phyloP scores from a whole-genome alignment of 805 yeast species.

The Candida rishiriensis region DNA sequence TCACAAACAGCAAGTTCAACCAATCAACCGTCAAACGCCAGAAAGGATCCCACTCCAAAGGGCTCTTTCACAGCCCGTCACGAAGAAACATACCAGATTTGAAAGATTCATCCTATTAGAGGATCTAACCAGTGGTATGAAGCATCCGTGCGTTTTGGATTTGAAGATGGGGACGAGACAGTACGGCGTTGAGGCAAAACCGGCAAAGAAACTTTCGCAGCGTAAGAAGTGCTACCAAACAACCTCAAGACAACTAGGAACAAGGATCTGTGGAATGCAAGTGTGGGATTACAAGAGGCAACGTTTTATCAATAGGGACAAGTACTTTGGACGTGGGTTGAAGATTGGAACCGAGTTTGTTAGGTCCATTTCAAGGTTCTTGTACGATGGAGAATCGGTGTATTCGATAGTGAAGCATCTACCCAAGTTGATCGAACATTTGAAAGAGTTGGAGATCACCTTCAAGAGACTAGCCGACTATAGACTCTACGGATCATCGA shows the following conservation, averaged over 20 bases:
- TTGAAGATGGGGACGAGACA: slow-evolving; percentile 98
- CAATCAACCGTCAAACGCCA: no score
- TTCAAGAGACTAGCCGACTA: slow-evolving; percentile 62
- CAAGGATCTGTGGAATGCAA: slow-evolving; percentile 93
- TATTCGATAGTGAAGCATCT: slow-evolving; percentile 62
- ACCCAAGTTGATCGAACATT: slow-evolving; percentile 56
- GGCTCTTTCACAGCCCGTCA: slow-evolving; percentile 1
- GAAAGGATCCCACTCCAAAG: background rate
- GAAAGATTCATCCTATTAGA: slow-evolving; percentile 85
- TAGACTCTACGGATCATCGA: slow-evolving; percentile 86
- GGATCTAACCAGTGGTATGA: slow-evolving; percentile 82
- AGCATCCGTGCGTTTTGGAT: slow-evolving; percentile 86
- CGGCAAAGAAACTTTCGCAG: slow-evolving; percentile 72
- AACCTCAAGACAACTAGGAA: slow-evolving; percentile 80
- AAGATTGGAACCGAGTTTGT: slow-evolving; percentile 71
- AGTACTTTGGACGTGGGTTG: slow-evolving; percentile 85
- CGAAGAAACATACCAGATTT: slow-evolving; percentile 43
- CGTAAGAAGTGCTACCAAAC: slow-evolving; percentile 74
- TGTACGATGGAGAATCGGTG: slow-evolving; percentile 66
- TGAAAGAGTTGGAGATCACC: slow-evolving; percentile 54
- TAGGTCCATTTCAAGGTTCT: slow-evolving; percentile 65
- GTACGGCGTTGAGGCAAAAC: slow-evolving; percentile 89
- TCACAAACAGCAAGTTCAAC: background rate
- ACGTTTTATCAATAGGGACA: slow-evolving; percentile 68
- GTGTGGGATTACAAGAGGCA: slow-evolving; percentile 53